These are phyloP conservation scores for Zasmidium cellare DNA, from an alignment of 2,329 filamentous ascomycete genomes.

Conservation along the genomic window DNA sequence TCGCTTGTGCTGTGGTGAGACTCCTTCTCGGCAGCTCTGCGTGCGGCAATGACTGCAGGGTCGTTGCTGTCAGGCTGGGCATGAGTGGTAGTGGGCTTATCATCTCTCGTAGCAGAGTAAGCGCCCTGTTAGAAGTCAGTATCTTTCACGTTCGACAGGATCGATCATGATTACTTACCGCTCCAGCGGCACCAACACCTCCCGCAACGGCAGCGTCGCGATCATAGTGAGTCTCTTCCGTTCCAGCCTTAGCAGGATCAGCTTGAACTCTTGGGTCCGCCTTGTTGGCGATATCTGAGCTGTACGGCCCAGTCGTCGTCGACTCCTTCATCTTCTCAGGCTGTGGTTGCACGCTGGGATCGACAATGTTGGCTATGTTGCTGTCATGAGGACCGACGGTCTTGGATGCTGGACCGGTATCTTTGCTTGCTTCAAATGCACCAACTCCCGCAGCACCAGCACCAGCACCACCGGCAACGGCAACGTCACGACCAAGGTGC, in stretches of 20 bases:
- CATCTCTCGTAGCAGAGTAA: not conserved
- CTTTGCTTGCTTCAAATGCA: slow-evolving; percentile 13
- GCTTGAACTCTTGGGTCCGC: slow-evolving; percentile 17
- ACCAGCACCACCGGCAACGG: slow-evolving; percentile 32
- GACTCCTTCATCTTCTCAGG: slow-evolving; percentile 31
- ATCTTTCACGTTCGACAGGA: not conserved
- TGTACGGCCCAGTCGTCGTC: slow-evolving; percentile 22
- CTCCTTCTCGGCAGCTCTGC: slow-evolving; percentile 11
- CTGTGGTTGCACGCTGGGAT: slow-evolving; percentile 28
- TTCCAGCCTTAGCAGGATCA: not conserved
- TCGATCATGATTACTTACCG: not conserved
- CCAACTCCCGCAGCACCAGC: slow-evolving; percentile 31
- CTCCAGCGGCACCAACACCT: slow-evolving; percentile 16
- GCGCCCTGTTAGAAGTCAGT: not conserved
- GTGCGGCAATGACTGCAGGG: not conserved
- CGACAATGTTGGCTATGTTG: slow-evolving; percentile 27
- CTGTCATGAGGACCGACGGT: slow-evolving; percentile 30
- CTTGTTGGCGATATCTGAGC: slow-evolving; percentile 21
- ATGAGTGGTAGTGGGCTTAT: not conserved
- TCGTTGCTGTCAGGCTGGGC: not conserved
- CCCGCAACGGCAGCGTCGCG: slow-evolving; percentile 34
- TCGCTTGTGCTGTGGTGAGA: not conserved
- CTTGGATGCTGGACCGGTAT: slow-evolving; percentile 25
- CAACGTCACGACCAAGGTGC: slow-evolving; percentile 34
- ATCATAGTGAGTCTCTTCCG: slow-evolving; percentile 25